A percentile compares a stretch with the other conserved stretches of the same genome.
Conservation (phyloP, 345 rosid genomes). For the Citrus medica region DNA sequence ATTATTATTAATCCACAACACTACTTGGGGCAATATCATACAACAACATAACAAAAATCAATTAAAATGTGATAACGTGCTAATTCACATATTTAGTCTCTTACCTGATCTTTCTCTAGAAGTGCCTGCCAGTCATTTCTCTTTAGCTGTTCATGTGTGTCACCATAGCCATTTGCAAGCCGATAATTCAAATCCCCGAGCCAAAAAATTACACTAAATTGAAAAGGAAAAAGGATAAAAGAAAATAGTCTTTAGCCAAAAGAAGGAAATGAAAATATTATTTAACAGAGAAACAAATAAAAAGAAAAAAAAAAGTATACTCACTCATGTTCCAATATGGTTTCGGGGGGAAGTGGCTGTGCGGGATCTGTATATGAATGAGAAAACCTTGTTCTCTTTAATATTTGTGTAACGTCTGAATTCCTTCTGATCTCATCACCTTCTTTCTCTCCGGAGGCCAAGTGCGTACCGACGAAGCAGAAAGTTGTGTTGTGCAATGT, state of each 20-base stretch:
- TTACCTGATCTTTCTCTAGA: constrained; percentile 83
- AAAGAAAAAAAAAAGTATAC: background rate
- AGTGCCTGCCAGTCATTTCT: constrained; percentile 80
- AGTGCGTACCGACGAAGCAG: constrained; percentile 89
- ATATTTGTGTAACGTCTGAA: constrained; percentile 73
- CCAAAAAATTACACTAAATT: constrained; percentile 76
- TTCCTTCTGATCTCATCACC: constrained; percentile 83
- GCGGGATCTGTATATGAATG: constrained; percentile 34
- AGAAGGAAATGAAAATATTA: no score
- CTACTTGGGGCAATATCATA: background rate
- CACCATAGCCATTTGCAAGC: constrained; percentile 41
- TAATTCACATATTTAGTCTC: background rate
- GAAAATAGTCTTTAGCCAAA: background rate
- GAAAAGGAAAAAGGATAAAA: background rate
- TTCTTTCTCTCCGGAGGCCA: constrained; percentile 91
- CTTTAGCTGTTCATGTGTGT: constrained; percentile 47
- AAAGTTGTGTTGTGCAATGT: constrained; percentile 56
- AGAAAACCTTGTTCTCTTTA: constrained; percentile 72
- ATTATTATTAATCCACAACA: background rate
- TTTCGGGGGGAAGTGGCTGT: constrained; percentile 36
- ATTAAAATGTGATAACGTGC: background rate
- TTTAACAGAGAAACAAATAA: background rate
- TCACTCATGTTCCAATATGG: constrained; percentile 83
- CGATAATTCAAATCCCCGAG: constrained; percentile 98
- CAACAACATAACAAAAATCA: background rate